Base-by-base conservation (phyloP, 495 filamentous ascomycete genomes). In the Terfezia boudieri region DNA sequence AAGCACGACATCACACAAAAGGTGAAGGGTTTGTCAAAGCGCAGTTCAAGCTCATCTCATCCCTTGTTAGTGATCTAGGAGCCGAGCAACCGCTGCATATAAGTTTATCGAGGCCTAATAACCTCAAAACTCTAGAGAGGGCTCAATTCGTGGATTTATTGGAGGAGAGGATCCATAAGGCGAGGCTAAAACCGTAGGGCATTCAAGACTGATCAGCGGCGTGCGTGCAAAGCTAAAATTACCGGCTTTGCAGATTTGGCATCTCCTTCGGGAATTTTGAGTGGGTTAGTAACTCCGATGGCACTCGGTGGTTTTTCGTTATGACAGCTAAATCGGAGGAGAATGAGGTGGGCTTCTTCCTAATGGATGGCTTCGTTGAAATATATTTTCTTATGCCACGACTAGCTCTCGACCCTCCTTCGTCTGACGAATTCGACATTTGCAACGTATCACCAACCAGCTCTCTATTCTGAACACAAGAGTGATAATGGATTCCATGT, bases 251-350 rank as follows among this genome's bases (percentile, higher is more conserved):
- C 20, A 58, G 46, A 22, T 55, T 59, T 56, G 79, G 75, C 17
- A 83, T 86, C 58, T 50, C 66, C 6, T 66, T 78, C 16, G 57
- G 52, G 4, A 67, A 73, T 4, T 66, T 83, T 37, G 71, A 77
- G 58, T 87, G 83, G 79, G 80, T 83, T 10, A 67, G 79, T 2
- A 88, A 88, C 59, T 71, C 73, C 36, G 83, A 89, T 61, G 74
- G 74, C 14, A 85, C 76, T 20, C 75, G 90, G 14, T 93, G 87
- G 73, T 98, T 98, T 63, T 73, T 94, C 4, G 86, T 94, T 6
- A 63, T 95, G 36, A 62, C 59, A 69, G 83, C 20, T 56, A 61
- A 46, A 71, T 61, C 55, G 68, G 73, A 4, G 51, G 58, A 8
- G 20, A 56, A 49, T 23, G 52, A 57, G 58, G 68, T 64, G 58